phyloP scores from a whole-genome alignment of 257 asterid genomes.

The Fraxinus anomala region DNA sequence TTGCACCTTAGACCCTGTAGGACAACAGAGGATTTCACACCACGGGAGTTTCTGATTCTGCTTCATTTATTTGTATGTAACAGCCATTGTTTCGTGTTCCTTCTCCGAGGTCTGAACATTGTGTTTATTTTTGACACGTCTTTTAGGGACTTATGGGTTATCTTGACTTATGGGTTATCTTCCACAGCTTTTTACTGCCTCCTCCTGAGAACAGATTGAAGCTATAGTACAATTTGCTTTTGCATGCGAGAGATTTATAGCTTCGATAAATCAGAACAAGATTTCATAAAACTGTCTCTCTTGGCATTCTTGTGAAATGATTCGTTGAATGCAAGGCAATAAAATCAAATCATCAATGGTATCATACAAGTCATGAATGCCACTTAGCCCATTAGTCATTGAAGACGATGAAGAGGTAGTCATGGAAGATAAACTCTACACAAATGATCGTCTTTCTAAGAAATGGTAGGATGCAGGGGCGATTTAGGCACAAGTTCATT shows the following conservation, averaged over 20 bases:
- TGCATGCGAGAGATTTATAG: slow-evolving; percentile 28
- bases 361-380: slow-evolving; percentile 29
- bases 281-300: slow-evolving; percentile 29
- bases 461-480: slow-evolving; percentile 17
- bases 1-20: slow-evolving; percentile 19
- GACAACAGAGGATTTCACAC: slow-evolving; percentile 33
- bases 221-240: slow-evolving; percentile 30
- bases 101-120: not conserved
- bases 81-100: slow-evolving; percentile 23
- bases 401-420: slow-evolving; percentile 27
- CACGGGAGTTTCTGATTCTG: slow-evolving; percentile 25
- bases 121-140: slow-evolving; percentile 13
- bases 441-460: slow-evolving; percentile 28
- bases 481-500: too few species aligned
- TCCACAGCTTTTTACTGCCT: slow-evolving; percentile 20
- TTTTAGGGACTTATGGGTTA: slow-evolving; percentile 26
- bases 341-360: slow-evolving; percentile 32
- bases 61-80: slow-evolving; percentile 29
- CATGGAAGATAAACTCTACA: slow-evolving; percentile 15
- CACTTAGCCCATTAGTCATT: slow-evolving; percentile 10
- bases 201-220: slow-evolving; percentile 41
- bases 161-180: slow-evolving; percentile 32
- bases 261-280: slow-evolving; percentile 29
- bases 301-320: slow-evolving; percentile 25
- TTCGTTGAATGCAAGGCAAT: slow-evolving; percentile 29